phyloP scores from a whole-genome alignment of 345 rosid species.

The Populus deltoides region DNA sequence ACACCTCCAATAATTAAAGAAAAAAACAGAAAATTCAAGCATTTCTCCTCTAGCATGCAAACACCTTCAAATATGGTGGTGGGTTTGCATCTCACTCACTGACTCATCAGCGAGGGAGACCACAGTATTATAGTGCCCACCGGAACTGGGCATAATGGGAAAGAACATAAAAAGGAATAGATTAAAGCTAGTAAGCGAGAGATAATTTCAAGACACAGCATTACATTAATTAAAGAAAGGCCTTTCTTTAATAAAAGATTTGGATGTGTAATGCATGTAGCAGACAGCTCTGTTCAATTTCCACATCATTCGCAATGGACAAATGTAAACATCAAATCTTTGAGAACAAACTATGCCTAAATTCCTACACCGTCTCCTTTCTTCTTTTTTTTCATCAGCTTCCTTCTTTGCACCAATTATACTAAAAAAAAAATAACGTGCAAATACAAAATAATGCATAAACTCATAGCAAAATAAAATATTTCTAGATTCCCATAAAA shows the following conservation, averaged over 20 bases:
- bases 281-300: neutral
- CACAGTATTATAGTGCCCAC: neutral
- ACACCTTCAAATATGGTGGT: neutral
- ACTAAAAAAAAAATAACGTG: neutral
- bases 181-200: neutral
- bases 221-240: no score
- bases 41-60: neutral
- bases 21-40: neutral
- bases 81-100: neutral
- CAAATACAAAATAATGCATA: neutral
- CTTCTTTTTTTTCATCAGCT: no score
- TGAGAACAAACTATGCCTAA: neutral
- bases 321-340: neutral
- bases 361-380: neutral
- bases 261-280: neutral
- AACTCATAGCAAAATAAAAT: neutral
- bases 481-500: neutral
- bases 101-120: neutral
- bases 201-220: neutral
- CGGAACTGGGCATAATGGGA: neutral
- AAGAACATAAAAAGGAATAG: neutral
- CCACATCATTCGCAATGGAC: neutral
- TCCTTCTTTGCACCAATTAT: neutral
- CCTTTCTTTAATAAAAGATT: neutral
- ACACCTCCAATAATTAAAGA: neutral